These are phyloP conservation scores for Fusarium sacchari DNA, from an alignment of 2,329 filamentous ascomycete genomes.

Conservation along the genomic window DNA sequence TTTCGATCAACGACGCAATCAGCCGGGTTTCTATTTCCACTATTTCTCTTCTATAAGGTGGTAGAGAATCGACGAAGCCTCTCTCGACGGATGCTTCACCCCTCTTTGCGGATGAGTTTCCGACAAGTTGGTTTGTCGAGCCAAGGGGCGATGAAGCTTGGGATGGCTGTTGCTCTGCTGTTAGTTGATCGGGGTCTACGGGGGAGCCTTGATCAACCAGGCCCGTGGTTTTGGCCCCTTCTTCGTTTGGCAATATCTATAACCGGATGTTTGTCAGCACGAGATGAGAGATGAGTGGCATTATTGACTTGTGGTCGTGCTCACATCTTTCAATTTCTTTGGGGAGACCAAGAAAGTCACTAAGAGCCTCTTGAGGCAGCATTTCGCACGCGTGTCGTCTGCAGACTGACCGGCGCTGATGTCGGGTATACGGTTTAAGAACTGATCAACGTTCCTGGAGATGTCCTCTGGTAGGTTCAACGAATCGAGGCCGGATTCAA, in stretches of 20 bases:
- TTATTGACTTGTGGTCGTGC: not conserved
- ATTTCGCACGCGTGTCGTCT: not conserved
- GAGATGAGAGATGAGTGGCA: not conserved
- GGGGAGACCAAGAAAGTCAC: not conserved
- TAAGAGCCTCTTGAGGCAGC: not conserved
- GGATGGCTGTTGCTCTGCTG: not conserved
- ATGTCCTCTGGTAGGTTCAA: not conserved
- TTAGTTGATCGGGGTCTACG: not conserved
- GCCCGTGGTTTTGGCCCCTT: not conserved
- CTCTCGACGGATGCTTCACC: not conserved
- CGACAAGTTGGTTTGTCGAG: not conserved
- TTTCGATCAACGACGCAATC: not conserved
- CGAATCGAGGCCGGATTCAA: not conserved
- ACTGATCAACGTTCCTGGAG: not conserved
- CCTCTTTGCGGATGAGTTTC: not conserved
- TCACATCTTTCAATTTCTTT: not conserved
- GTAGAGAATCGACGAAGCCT: fast-evolving
- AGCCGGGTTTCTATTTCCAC: not conserved
- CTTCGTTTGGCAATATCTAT: not conserved
- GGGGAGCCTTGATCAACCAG: not conserved
- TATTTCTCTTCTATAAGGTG: not conserved
- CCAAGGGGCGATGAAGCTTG: not conserved
- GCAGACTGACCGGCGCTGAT: fast-evolving
- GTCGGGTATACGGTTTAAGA: not conserved
- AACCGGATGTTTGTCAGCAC: not conserved